Evolutionary conservation across 164 flowering plant species (phyloP).

Genomic region (Houttuynia cordata): DNA sequence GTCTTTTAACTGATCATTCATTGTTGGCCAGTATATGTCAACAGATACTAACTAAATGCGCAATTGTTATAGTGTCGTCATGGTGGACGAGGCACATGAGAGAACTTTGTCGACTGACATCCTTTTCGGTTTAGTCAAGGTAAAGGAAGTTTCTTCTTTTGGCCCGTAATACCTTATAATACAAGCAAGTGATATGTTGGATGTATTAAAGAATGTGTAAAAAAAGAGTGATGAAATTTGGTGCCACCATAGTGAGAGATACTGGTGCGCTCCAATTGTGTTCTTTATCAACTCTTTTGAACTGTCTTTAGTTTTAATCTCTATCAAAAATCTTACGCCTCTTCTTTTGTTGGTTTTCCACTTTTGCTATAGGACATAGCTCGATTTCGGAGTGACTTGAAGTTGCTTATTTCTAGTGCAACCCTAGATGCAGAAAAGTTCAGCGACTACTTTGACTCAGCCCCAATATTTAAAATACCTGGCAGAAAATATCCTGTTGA

Average conservation of each 20-base stretch:
- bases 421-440: conserved; percentile 97
- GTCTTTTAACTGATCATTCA: background rate
- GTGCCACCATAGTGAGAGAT: background rate
- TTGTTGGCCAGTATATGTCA: background rate
- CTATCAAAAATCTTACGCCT: conserved; percentile 3
- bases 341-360: background rate
- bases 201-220: no score
- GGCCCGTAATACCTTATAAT: background rate
- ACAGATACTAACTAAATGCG: background rate
- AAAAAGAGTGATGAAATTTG: no score
- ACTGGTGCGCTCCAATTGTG: background rate
- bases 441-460: conserved; percentile 88
- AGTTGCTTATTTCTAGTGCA: conserved; percentile 96
- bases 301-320: background rate
- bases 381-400: conserved; percentile 80
- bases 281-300: background rate
- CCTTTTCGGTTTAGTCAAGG: conserved; percentile 90
- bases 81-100: conserved; percentile 99
- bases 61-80: conserved; percentile 55
- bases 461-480: conserved; percentile 88
- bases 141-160: conserved; percentile 3
- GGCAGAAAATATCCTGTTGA: conserved; percentile 95
- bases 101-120: conserved; percentile 94
- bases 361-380: conserved; percentile 54
- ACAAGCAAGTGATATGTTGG: no score